Evolutionary conservation across 139 green algal species (phyloP).

Genomic region (Dunaliella primolecta): DNA sequence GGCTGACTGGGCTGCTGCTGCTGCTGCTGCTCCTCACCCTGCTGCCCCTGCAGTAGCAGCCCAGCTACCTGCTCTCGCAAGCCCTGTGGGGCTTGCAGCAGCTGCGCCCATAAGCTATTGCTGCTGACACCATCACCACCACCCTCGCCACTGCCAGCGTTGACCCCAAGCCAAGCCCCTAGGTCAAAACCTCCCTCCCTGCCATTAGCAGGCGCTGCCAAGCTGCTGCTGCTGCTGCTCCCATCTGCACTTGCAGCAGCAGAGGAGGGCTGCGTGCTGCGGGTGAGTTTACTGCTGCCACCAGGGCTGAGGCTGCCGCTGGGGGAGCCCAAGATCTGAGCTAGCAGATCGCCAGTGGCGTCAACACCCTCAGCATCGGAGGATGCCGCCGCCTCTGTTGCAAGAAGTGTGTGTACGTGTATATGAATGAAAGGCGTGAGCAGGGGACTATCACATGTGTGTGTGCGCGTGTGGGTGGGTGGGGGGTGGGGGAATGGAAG

Average conservation of each 20-base stretch:
- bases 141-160: background rate
- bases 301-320: background rate
- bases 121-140: no score
- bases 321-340: background rate
- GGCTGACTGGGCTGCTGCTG: background rate
- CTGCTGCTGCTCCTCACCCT: background rate
- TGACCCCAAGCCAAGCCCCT: background rate
- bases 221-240: background rate
- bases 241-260: no score
- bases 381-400: background rate
- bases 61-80: background rate
- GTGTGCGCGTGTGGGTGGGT: no score
- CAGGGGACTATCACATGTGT: no score
- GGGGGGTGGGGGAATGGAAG: no score
- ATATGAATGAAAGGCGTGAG: no score
- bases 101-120: background rate
- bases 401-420: no score
- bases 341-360: background rate
- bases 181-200: background rate
- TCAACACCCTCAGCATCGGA: background rate
- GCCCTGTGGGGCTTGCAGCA: background rate
- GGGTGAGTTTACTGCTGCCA: background rate
- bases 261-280: background rate
- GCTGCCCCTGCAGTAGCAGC: background rate
- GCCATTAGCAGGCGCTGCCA: background rate